Evolutionary conservation across 1,284 basidiomycete genomes (phyloP), one percentile per base, ranked within the genome.

Genomic region (Irpex sp.): DNA sequence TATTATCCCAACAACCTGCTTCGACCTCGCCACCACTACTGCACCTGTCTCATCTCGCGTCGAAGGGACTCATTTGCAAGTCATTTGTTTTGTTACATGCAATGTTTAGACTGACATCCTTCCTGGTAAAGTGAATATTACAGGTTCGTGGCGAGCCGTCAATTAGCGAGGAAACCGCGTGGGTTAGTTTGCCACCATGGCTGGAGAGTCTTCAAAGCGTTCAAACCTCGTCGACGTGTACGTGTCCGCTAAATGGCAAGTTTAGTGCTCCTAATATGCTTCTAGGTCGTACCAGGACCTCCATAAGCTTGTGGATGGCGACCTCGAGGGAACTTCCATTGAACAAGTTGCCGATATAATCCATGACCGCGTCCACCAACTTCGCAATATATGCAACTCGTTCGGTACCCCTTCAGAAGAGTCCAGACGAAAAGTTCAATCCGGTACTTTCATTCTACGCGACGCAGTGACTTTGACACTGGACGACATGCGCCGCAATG

Each of bases 401-500:
- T 93, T 90, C 70, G 88, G 88, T 47, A 82, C 76, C 62, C 90
- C 91, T 3, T 86, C 84, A 5, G 78, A 80, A 69, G 81, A 81
- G 72, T 93, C 92, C 36, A 82, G 81, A 70, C 86, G 83, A 74
- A 82, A 80, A 57, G 76, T 93, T 1, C 83, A 89, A 64, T 83
- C 81, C 61, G 89, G 88, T 56, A 81, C 82, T 0, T 82, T 92
- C 63, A 84, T 81, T 4, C 78, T 93, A 19, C 70, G 79, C 17
- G 90, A 93, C 71, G 88, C 85, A 5, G 80, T 85, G 17, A 76
- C 78, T 36, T 67, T 91, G 35, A 79, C 78, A 64, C 81, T 92
- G 50, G 88, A 89, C 63, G 82, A 86, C 13, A 80, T 82, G 49
- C 84, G 89, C 76, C 90, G 89, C 72, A 83, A 88, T 63, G 86